Evolutionary conservation across 495 filamentous ascomycete species (phyloP), one percentile per base, ranked within the genome.

Genomic region (Oleoguttula mirabilis): DNA sequence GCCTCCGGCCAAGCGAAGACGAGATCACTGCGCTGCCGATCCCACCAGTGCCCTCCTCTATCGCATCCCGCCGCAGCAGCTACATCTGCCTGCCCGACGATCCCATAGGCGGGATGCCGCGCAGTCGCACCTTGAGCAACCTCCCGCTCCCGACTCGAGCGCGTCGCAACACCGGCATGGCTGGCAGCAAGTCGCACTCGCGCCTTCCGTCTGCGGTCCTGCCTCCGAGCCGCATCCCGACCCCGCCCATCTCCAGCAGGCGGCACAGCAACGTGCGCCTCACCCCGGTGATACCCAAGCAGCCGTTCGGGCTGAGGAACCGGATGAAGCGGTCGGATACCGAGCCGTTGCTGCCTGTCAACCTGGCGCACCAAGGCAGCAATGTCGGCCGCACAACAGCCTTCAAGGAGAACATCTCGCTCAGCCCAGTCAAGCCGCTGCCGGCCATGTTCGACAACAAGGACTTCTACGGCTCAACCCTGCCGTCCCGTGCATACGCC

Each of bases 61-160:
- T 20, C 11, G 10, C 40, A 21, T 23, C 46, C 11, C 16, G 32
- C 23, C 28, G 47, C 17, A 30, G 36, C 45, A 54, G 41, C 38
- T 47, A 55, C 31, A 45, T 47, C 21, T 45, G 42, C 33, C 30
- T 48, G 28, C 33, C 45, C n/a, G 50, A 53, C 33, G 50, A 53
- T 21, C 44, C 44, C 8, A 41, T 48, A 10, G 45, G 50, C 1
- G 40, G 45, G n/a, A 48, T 55, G 39, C 51, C 51, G 25, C 28
- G 51, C 12, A 55, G 51, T 28, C 36, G 47, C 8, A 55, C 51
- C 0, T 51, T 55, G 27, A 55, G 47, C 43, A 55, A 55, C 43
- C 28, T 55, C n/a, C 51, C 51, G 8, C 47, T 54, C 21, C 46
- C 51, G 14, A 41, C 32, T 21, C 27, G 42, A 32, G 36, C 46